Conservation (phyloP, 2,329 filamentous ascomycete species). For the Fusarium nodosum region DNA sequence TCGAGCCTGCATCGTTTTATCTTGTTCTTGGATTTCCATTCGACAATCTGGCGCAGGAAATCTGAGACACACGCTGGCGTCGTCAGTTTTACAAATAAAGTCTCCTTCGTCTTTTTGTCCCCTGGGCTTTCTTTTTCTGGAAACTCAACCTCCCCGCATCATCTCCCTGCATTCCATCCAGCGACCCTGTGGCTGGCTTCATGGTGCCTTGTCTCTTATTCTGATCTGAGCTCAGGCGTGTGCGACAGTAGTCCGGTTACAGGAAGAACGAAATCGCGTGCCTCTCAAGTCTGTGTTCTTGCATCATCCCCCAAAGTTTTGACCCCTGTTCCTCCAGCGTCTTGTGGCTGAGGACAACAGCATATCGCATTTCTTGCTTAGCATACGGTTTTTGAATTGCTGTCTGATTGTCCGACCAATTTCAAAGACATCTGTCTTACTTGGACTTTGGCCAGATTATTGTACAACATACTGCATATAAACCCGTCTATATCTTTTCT, state of each 20-base stretch:
- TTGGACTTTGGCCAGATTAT: constrained; percentile 17
- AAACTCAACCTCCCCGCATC: constrained; percentile 12
- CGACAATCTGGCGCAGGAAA: not conserved
- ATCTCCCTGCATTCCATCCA: constrained; percentile 33
- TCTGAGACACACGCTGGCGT: constrained; percentile 2
- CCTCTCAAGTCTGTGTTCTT: constrained; percentile 34
- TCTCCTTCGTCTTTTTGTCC: constrained; percentile 16
- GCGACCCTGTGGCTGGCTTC: constrained; percentile 35
- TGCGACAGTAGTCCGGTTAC: constrained; percentile 36
- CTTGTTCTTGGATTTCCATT: constrained; percentile 10
- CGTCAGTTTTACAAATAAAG: constrained; percentile 20
- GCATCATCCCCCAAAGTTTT: constrained; percentile 29
- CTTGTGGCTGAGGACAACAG: constrained; percentile 33
- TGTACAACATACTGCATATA: constrained; percentile 37
- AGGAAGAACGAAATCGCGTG: constrained; percentile 44
- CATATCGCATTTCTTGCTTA: constrained; percentile 30
- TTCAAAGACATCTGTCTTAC: constrained; percentile 22
- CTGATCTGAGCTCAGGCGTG: constrained; percentile 41
- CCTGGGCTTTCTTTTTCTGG: constrained; percentile 3
- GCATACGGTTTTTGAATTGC: constrained; percentile 24
- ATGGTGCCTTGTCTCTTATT: constrained; percentile 32
- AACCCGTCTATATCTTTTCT: constrained; percentile 18
- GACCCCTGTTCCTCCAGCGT: constrained; percentile 35
- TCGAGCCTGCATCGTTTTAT: constrained; percentile 17
- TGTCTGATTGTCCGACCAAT: constrained; percentile 27